Evolutionary conservation across 768 basidiomycete genomes (phyloP), one percentile per base, ranked within the genome.

Genomic region (Trametopsis cervina): DNA sequence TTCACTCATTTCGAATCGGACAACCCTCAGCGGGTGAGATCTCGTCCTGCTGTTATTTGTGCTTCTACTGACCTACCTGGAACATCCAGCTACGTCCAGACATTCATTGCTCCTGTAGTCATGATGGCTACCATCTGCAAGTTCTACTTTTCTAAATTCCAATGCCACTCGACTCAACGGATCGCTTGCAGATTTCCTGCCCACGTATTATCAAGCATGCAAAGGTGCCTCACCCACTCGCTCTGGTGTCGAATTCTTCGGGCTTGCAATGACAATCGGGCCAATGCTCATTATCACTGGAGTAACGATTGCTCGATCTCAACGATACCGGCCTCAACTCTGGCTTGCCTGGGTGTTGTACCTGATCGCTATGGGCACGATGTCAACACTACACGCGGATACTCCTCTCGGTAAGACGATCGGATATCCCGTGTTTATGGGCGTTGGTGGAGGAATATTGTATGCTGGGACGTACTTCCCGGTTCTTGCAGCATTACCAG

Each of bases 131-230:
- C 37, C 15, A 41, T 53, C 9, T 61, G 61, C 62, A 44, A 41
- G 50, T 23, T 15, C 18, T 4, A 17, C 6, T 15, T 33, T 33
- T 12, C 48, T 53, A 37, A 23, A 25, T 23, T 21, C 41, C 44
- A 11, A 40, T 52, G 35, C 2, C 12, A 11, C 23, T 13, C 7
- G 9, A 6, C 47, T 46, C n/a, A 24, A 17, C 9, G 18, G 17
- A 29, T 26, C 17, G 5, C 18, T 54, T 15, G 33, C 24, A 66
- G 69, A 68, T 50, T 73, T 66, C 53, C 56, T 67, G 3, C 69
- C 69, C 5, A 63, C 67, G 12, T 74, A 72, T 54, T 73, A 67
- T 44, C 73, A 74, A 52, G 69, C 71, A 1, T 68, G 66, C 55
- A 66, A 65, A 50, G 59, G 56, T 13, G 60, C 62, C 5, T 63